Percentiles rank a stretch among this genome's conserved stretches.
These are phyloP conservation scores for Neostapfia colusana DNA, from an alignment of 176 grass and related monocot genomes.

Conservation along the genomic window DNA sequence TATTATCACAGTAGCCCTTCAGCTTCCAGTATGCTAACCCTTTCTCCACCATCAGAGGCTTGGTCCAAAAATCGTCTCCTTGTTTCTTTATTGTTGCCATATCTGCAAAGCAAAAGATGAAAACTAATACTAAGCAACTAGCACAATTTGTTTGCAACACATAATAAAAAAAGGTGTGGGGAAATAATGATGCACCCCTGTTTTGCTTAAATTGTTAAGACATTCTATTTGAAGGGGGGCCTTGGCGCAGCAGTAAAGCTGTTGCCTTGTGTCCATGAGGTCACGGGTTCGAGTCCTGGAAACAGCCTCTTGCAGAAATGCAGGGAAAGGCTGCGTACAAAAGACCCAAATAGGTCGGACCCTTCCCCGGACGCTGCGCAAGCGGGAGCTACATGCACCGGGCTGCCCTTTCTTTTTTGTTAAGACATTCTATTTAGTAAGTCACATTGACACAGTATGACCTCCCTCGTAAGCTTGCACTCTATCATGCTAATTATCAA, in stretches of 20 bases:
- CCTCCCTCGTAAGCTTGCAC: not conserved
- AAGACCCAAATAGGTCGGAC: too few species aligned
- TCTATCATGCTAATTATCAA: not conserved
- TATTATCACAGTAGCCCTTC: constrained; percentile 37
- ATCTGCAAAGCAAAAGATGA: constrained; percentile 17
- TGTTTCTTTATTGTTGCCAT: constrained; percentile 44
- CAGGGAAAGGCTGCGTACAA: too few species aligned
- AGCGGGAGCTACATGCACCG: too few species aligned
- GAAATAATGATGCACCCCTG: not conserved
- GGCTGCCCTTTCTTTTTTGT: too few species aligned
- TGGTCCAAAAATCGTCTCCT: constrained; percentile 46
- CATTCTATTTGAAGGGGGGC: too few species aligned
- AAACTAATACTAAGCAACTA: constrained; percentile 8
- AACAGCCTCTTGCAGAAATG: too few species aligned
- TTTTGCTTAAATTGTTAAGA: not conserved
- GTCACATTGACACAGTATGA: not conserved
- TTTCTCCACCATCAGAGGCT: constrained; percentile 46
- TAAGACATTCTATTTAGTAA: too few species aligned
- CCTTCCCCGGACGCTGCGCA: too few species aligned
- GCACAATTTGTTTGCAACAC: not conserved
- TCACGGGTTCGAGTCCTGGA: too few species aligned
- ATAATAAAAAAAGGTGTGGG: constrained; percentile 15
- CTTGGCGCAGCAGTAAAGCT: too few species aligned
- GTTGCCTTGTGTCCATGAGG: too few species aligned
- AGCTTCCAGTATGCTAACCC: constrained; percentile 44